A percentile compares a stretch with the other conserved stretches of the same genome.
These are phyloP conservation scores for Lophiostoma macrostomum DNA, from an alignment of 495 filamentous ascomycete species.

Conservation along the genomic window DNA sequence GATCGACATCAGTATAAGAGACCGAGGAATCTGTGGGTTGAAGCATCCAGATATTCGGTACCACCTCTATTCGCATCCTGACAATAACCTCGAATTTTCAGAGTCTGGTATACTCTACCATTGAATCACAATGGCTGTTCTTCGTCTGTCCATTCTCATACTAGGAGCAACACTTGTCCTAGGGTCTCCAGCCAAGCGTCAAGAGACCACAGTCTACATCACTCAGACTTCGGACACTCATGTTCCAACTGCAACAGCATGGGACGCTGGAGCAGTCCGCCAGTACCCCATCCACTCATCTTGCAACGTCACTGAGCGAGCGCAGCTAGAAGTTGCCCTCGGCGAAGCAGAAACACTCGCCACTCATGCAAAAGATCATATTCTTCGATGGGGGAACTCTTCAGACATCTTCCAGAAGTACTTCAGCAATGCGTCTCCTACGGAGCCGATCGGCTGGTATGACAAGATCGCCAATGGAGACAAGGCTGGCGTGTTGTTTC, in stretches of 20 bases:
- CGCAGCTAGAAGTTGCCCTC: conserved; percentile 49
- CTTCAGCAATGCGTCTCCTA: conserved; percentile 51
- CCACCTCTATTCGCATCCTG: neutral
- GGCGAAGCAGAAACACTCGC: conserved; percentile 49
- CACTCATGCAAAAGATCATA: conserved; percentile 47
- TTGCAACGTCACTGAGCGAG: conserved; percentile 54
- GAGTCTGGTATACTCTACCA: neutral
- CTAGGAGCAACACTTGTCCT: conserved; percentile 4
- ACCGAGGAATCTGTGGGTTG: neutral
- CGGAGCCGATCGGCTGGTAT: conserved; percentile 52
- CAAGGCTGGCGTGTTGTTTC: conserved; percentile 49
- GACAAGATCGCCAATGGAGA: conserved; percentile 50
- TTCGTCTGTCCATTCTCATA: conserved; percentile 1
- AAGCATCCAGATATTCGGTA: neutral
- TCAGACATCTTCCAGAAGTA: conserved; percentile 56
- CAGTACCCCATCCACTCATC: conserved; percentile 52
- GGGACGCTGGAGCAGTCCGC: conserved; percentile 13
- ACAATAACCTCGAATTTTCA: no score
- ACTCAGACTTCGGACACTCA: neutral
- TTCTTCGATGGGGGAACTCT: conserved; percentile 50
- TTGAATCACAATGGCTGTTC: neutral
- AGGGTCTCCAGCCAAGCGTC: conserved; percentile 1
- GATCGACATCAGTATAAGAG: neutral
- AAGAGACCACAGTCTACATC: neutral
- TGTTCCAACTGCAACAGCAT: conserved; percentile 7